Base-by-base conservation (phyloP, 2,329 filamentous ascomycete genomes). In the Cercospora sp. region DNA sequence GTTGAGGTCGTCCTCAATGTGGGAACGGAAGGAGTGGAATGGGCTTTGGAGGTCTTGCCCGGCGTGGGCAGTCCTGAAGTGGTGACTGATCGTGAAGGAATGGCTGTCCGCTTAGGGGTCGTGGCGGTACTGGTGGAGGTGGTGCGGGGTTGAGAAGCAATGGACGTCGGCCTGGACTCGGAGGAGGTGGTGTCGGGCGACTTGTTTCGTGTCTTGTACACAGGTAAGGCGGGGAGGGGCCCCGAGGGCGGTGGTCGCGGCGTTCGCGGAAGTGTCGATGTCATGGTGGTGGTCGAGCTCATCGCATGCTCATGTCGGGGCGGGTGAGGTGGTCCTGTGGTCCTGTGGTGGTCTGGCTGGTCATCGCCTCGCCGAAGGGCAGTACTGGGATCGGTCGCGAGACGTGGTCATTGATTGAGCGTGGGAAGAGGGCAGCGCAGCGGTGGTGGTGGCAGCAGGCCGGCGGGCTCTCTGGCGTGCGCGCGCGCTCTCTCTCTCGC, bases 201-300 rank as follows among this genome's bases (percentile, higher is more conserved):
- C 4, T 85, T 83, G 40, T 87, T 84, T 13, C 86, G 84, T 32
- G 90, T 88, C 80, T 93, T 95, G 57, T 85, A 80, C 18, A 91
- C 83, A 30, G 93, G 92, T 58, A 96, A 82, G 51, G 91, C 89
- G 55, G 93, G 92, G 21, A 95, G 83, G 40, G 90, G 87, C 71
- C 88, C 86, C 30, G 87, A 89, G 16, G 92, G 91, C 60, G 92
- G 90, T 69, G 89, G 90, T 75, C 89, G 79, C 32, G 83, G 79
- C 61, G 85, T 82, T 74, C 83, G 87, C 64, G 85, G 82, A 28
- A 89, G 86, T 92, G 68, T 70, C 45, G 71, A 72, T 30, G 72
- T 71, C 73, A 75, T 73, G 66, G 67, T 72, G 37, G 68, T 63
- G 55, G 55, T 45, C 26, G 59, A 61, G 59, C 40, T 43, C 59